Base-by-base conservation (phyloP, 2,329 filamentous ascomycete species). In the Claviceps monticola region DNA sequence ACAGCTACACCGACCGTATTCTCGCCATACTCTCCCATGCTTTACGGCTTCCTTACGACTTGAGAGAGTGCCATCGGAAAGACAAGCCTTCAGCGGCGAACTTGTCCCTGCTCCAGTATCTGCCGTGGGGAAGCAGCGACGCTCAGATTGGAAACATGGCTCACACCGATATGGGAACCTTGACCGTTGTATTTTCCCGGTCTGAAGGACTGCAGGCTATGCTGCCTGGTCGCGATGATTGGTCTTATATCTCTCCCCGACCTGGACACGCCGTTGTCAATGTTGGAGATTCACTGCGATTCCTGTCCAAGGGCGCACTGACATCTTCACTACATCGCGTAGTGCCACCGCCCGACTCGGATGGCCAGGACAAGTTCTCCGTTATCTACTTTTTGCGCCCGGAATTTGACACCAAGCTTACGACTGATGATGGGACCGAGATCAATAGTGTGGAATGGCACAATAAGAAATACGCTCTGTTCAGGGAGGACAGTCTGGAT, bases 371-470 rank as follows among this genome's bases (percentile, higher is more conserved):
- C 34, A 57, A 57, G 23, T 58, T 55, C 34, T 58, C 57, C 4
- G 54, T 59, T 6, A 55, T 57, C 0, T 59, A 59, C 36, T 54
- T 59, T n/a, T 29, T 59, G 29, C 57, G 57, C 17, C 57, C 57
- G 3, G 57, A 58, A 19, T 51, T 58, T 38, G 56, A 59, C 17
- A 55, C 54, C 9, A 54, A 55, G 38, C 56, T 59, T 26, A 55
- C 50, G 11, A 53, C 49, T 2, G 43, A 52, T 4, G 56, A 58
- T 11, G 57, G 57, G 2, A 49, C 47, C 17, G 43, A 52, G 21
- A 53, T 56, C 19, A 55, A 50, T 14, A 56, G 56, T 16, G 51
- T 57, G n/a, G 56, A 59, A 8, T 59, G 57, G 56, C 56, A 56
- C 36, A 58, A 59, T 43, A 51, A 56, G 49, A 58, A 59, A 21